These are phyloP conservation scores for Aureobasidium sp. DNA, from an alignment of 2,329 filamentous ascomycete species.

Conservation along the genomic window DNA sequence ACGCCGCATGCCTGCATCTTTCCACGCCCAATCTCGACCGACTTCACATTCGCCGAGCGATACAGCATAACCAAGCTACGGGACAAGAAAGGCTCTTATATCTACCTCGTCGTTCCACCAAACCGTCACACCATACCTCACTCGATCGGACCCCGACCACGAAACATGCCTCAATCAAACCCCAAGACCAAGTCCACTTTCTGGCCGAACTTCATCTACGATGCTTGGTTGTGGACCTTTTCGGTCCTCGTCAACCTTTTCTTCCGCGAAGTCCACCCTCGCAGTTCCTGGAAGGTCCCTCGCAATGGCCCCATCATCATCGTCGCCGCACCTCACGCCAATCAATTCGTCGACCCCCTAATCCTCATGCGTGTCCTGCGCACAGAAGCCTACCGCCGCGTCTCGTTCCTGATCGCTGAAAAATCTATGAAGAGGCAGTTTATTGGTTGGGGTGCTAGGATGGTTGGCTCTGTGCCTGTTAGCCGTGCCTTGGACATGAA, in stretches of 20 bases:
- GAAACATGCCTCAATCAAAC: background rate
- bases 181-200: slow-evolving; percentile 4
- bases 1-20: background rate
- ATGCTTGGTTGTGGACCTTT: slow-evolving; percentile 67
- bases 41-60: background rate
- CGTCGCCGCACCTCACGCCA: slow-evolving; percentile 93
- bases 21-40: background rate
- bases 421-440: slow-evolving; percentile 88
- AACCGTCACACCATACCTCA: background rate
- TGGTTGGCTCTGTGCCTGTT: slow-evolving; percentile 87
- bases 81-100: background rate
- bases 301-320: slow-evolving; percentile 83
- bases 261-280: slow-evolving; percentile 93
- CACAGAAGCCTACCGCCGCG: slow-evolving; percentile 76
- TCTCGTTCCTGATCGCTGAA: slow-evolving; percentile 87
- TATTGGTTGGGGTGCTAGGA: slow-evolving; percentile 76
- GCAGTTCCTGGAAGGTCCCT: slow-evolving; percentile 91
- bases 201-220: slow-evolving; percentile 41
- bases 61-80: background rate
- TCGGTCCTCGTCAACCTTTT: slow-evolving; percentile 87
- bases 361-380: slow-evolving; percentile 87
- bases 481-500: slow-evolving; percentile 83
- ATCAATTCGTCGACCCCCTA: slow-evolving; percentile 95
- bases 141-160: background rate
- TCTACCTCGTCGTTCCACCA: background rate